Evolutionary conservation across 139 green algal genomes (phyloP), one percentile per base, ranked within the genome.

Genomic region (Desmodesmus armatus): DNA sequence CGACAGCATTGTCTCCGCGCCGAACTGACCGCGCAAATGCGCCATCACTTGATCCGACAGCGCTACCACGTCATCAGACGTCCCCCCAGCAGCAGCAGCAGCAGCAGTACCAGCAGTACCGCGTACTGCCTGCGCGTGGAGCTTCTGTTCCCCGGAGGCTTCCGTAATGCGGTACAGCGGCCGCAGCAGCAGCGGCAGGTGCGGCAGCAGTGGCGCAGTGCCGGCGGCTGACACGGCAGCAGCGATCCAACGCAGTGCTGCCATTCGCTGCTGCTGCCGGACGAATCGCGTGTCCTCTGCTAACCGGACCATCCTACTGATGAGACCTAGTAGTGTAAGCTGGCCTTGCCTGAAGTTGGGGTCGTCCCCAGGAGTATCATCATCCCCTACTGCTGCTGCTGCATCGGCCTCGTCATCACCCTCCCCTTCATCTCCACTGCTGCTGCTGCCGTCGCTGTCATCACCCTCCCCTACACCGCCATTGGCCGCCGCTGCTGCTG

Each of bases 141-240:
- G 11, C 33, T 47, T 44, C n/a, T n/a, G 39, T 0, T 78, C 51
- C 13, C 23, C 35, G 15, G 49, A 85, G 27, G 87, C 88, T 86
- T 98, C 94, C 3, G 88, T 89, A 78, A 98, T 93, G 82, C 94
- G 94, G 88, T 93, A 97, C 78, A 98, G 85, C 58, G 96, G 94
- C 39, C 87, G 80, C 80, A 97, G 77, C 55, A 97, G 82, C 29
- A 88, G 47, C 39, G 92, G 80, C 41, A 98, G 90, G 88, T 95
- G 93, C 4, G 91, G 53, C 71, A 74, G 51, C 58, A 87, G 82
- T 29, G 41, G 71, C 13, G 1, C 55, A n/a, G 71, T 88, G 55
- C 53, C n/a, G 15, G 95, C 82, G 5, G 70, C 82, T 13, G 71
- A 87, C 0, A 90, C 88, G 0, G 91, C 72, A 9, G 96, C 96